phyloP scores from a whole-genome alignment of 441 rosid species.

The Biscutella laevigata region DNA sequence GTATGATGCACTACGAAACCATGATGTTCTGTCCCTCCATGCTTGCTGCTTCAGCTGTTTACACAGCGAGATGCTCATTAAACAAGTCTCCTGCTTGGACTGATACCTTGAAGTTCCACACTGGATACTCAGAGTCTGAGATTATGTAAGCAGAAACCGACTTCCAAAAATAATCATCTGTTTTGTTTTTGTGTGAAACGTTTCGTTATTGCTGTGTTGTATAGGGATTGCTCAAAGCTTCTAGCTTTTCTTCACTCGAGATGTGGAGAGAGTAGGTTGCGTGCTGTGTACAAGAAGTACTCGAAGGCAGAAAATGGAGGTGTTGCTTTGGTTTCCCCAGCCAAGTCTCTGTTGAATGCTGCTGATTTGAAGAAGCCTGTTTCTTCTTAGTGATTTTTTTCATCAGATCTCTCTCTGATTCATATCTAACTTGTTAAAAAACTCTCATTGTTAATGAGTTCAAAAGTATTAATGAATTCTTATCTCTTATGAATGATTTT shows the following conservation, averaged over 20 bases:
- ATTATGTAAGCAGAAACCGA: slow-evolving; percentile 37
- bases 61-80: slow-evolving; percentile 69
- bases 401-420: slow-evolving; percentile 29
- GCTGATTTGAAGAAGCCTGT: slow-evolving; percentile 25
- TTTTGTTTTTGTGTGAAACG: not conserved
- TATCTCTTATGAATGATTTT: not conserved
- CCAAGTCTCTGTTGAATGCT: slow-evolving; percentile 30
- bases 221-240: slow-evolving; percentile 66
- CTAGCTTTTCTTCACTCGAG: slow-evolving; percentile 47
- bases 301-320: slow-evolving; percentile 38
- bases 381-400: slow-evolving; percentile 18
- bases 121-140: slow-evolving; percentile 60
- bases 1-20: slow-evolving; percentile 26
- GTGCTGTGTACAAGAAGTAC: slow-evolving; percentile 61
- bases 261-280: slow-evolving; percentile 43
- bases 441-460: slow-evolving; percentile 6
- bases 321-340: slow-evolving; percentile 52
- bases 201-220: not conserved
- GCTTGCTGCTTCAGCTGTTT: slow-evolving; percentile 92
- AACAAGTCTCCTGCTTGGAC: slow-evolving; percentile 54
- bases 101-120: slow-evolving; percentile 58
- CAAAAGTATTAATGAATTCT: slow-evolving; percentile 22
- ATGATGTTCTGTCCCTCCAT: slow-evolving; percentile 51
- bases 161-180: not conserved
- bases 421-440: not conserved